phyloP scores from a whole-genome alignment of 305 asterid genomes.

The Fraxinus floribunda region DNA sequence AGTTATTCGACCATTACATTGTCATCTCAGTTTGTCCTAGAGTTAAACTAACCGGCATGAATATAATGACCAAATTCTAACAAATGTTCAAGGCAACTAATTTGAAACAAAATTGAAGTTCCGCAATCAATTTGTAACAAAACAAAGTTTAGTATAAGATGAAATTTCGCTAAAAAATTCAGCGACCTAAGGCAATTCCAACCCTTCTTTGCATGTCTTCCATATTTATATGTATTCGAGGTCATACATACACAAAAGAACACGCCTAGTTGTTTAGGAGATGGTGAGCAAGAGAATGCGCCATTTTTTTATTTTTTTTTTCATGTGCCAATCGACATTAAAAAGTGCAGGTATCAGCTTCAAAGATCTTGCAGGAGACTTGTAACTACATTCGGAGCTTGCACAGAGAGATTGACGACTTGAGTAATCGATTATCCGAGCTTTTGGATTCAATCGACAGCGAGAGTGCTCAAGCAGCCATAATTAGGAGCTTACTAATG shows the following conservation, averaged over 20 bases:
- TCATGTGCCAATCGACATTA: not conserved
- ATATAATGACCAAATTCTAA: not conserved
- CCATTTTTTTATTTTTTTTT: not conserved
- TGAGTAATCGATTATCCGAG: conserved; percentile 5
- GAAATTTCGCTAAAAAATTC: too few species aligned
- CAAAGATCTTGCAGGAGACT: conserved; percentile 4
- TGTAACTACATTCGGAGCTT: not conserved
- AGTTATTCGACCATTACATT: not conserved
- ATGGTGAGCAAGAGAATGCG: not conserved
- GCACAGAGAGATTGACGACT: not conserved
- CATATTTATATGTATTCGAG: not conserved
- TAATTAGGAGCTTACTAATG: conserved; percentile 14
- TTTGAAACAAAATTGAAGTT: not conserved
- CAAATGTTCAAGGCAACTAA: not conserved
- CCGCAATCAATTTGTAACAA: not conserved
- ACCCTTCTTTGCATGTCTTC: not conserved
- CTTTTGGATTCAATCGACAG: conserved; percentile 11
- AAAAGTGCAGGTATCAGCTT: not conserved
- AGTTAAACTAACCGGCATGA: not conserved
- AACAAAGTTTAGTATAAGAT: too few species aligned
- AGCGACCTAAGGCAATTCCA: not conserved
- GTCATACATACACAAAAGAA: not conserved
- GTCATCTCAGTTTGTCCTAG: not conserved
- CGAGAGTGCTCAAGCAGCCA: conserved; percentile 10
- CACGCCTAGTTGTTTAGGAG: not conserved